Percentiles rank a stretch among this genome's conserved stretches.
Evolutionary conservation across 345 rosid species (phyloP).

Genomic region (Dipteronia dyeriana): DNA sequence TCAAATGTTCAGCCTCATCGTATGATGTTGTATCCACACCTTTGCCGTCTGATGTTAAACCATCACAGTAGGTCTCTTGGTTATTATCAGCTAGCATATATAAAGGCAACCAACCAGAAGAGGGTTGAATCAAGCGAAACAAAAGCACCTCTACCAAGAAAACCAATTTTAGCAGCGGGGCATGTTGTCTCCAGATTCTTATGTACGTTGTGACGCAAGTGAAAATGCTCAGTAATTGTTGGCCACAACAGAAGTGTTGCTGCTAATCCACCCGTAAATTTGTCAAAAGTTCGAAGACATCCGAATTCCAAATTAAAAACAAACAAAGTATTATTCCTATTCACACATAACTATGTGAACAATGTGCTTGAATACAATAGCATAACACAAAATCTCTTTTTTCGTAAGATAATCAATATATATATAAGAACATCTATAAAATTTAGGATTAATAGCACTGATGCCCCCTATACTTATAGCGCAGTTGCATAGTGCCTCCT

Average conservation of each 20-base stretch:
- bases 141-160: conserved; percentile 83
- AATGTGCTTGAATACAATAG: no score
- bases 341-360: no score
- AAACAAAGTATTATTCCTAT: no score
- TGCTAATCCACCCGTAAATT: conserved; percentile 63
- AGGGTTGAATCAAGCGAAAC: conserved; percentile 75
- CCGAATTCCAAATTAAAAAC: no score
- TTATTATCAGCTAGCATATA: conserved; percentile 80
- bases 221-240: conserved; percentile 73
- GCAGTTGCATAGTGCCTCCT: no score
- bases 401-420: no score
- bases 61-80: conserved; percentile 78
- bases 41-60: conserved; percentile 30
- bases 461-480: no score
- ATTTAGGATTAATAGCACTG: no score
- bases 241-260: conserved; percentile 66
- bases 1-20: conserved; percentile 8
- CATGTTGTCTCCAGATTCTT: conserved; percentile 46
- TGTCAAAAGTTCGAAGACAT: conserved; percentile 13
- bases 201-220: conserved; percentile 60
- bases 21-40: conserved; percentile 1
- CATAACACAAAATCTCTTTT: no score
- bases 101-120: conserved; percentile 58
- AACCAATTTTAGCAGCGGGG: conserved; percentile 83
- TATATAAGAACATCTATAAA: no score